Conservation (phyloP, 2,329 filamentous ascomycete species). For the Pestalotiopsis sp. region DNA sequence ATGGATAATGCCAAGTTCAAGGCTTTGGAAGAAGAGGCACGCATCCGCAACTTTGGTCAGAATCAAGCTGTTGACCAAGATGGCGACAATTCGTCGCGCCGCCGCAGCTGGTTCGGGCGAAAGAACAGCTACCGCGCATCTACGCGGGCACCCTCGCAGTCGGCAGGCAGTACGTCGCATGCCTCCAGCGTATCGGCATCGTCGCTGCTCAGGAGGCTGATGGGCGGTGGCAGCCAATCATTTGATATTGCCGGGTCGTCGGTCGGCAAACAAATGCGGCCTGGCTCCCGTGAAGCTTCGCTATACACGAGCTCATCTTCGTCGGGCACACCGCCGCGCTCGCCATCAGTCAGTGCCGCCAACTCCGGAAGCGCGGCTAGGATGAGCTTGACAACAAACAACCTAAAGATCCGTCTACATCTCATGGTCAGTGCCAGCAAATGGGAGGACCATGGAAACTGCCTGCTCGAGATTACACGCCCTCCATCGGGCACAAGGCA, state of each 20-base stretch:
- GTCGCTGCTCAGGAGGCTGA: conserved; percentile 80
- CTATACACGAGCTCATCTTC: conserved; percentile 63
- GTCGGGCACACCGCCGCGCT: conserved; percentile 55
- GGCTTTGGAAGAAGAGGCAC: conserved; percentile 66
- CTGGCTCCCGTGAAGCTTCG: conserved; percentile 57
- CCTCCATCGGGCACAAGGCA: conserved; percentile 66
- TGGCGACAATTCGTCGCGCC: conserved; percentile 47
- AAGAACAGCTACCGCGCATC: conserved; percentile 68
- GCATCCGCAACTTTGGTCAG: conserved; percentile 72
- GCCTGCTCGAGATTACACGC: conserved; percentile 78
- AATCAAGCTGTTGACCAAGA: conserved; percentile 51
- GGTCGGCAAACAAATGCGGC: conserved; percentile 61
- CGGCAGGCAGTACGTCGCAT: conserved; percentile 69
- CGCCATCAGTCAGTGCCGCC: conserved; percentile 59
- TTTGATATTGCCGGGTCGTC: conserved; percentile 87
- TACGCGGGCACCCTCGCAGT: conserved; percentile 63
- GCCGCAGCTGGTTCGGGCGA: conserved; percentile 62
- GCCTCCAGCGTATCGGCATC: conserved; percentile 64
- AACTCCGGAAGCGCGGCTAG: conserved; percentile 47
- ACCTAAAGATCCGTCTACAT: conserved; percentile 86
- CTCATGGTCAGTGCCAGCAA: conserved; percentile 74
- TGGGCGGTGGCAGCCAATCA: conserved; percentile 66
- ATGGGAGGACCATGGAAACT: conserved; percentile 91
- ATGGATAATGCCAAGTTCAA: conserved; percentile 92
- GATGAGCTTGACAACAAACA: conserved; percentile 68